Conservation (phyloP, 805 yeast species). For the Vanderwaltozyma tropicalis region DNA sequence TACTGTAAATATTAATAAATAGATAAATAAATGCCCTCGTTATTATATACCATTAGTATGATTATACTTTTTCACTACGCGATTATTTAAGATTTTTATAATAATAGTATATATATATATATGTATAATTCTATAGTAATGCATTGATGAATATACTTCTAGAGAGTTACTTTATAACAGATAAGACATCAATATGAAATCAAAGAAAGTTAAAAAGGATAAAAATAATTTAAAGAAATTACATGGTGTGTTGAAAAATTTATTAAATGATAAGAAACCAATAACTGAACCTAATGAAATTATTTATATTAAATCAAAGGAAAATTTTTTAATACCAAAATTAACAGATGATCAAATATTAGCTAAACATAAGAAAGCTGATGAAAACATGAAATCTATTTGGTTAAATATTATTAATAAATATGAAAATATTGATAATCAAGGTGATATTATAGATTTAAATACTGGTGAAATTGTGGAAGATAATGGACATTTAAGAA, state of each 20-base stretch:
- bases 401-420: conserved; percentile 48
- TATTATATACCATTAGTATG: too few relatives aligned
- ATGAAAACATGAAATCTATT: conserved; percentile 25
- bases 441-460: conserved; percentile 59
- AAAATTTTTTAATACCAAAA: conserved; percentile 23
- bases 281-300: conserved; percentile 7
- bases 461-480: conserved; percentile 50
- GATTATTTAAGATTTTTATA: too few relatives aligned
- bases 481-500: conserved; percentile 61
- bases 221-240: conserved; percentile 8
- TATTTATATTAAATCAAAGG: conserved; percentile 25
- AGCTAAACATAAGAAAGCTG: conserved; percentile 27
- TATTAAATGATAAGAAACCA: conserved; percentile 11
- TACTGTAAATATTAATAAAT: conserved; percentile 18
- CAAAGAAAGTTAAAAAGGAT: neutral
- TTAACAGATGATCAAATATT: conserved; percentile 27
- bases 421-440: conserved; percentile 41
- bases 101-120: too few relatives aligned
- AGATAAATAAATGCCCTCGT: neutral
- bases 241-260: conserved; percentile 14
- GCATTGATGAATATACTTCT: too few relatives aligned
- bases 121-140: too few relatives aligned
- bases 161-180: too few relatives aligned
- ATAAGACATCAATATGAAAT: too few relatives aligned
- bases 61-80: too few relatives aligned